Conservation (phyloP, 75 land plant species). For the Ceratopteris richardii region DNA sequence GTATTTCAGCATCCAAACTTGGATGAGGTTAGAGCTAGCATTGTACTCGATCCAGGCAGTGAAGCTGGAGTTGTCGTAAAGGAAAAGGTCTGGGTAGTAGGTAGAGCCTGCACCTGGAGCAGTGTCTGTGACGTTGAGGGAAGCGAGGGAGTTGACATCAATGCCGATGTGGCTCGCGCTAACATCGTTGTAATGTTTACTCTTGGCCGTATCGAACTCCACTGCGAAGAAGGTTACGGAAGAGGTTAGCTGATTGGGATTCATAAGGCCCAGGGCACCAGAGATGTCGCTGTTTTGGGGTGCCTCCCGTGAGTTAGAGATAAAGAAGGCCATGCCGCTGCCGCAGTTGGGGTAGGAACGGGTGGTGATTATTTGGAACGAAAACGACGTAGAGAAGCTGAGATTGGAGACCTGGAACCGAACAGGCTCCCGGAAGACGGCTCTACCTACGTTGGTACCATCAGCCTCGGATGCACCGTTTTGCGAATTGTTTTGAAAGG, state of each 20-base stretch:
- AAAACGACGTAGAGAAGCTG: slow-evolving; percentile 2
- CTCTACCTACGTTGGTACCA: neutral
- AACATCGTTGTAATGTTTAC: neutral
- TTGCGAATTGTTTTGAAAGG: neutral
- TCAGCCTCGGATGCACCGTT: neutral
- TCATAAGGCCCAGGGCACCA: neutral
- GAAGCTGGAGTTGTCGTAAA: neutral
- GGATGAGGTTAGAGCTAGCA: neutral
- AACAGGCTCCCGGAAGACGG: slow-evolving; percentile 1
- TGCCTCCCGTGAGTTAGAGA: neutral
- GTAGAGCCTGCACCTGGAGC: too few relatives aligned
- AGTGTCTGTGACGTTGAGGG: neutral
- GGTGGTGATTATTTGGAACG: slow-evolving; percentile 3
- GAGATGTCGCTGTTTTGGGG: neutral
- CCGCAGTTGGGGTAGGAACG: neutral
- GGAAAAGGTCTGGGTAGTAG: too few relatives aligned
- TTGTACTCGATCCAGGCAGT: neutral
- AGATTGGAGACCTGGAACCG: neutral
- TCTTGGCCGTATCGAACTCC: neutral
- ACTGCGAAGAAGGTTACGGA: neutral
- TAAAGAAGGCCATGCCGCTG: slow-evolving; percentile 8
- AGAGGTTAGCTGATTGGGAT: neutral
- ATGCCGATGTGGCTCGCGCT: slow-evolving; percentile 6
- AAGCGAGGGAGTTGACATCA: neutral
- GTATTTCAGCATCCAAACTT: slow-evolving; percentile 2